Evolutionary conservation across 2,329 filamentous ascomycete genomes (phyloP).

Genomic region (Fusarium staphyleae): DNA sequence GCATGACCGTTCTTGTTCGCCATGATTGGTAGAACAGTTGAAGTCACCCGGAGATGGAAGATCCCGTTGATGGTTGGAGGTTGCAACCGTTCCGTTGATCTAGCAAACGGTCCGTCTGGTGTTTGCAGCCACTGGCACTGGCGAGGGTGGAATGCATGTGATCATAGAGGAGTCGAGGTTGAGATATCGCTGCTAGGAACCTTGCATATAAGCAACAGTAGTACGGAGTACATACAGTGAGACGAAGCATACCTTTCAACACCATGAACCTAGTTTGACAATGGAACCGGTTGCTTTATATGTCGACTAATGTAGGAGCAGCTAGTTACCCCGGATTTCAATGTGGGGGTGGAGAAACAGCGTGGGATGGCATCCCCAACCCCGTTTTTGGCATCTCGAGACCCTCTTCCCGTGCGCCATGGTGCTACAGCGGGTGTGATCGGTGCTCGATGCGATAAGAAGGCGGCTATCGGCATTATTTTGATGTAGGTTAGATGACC

Average conservation of each 20-base stretch:
- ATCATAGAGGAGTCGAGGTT: slow-evolving; percentile 11
- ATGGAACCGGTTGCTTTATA: slow-evolving; percentile 15
- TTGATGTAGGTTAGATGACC: slow-evolving; percentile 19
- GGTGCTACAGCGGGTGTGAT: slow-evolving; percentile 23
- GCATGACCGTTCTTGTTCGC: not conserved
- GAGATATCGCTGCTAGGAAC: slow-evolving; percentile 3
- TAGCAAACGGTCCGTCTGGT: not conserved
- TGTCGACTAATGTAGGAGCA: slow-evolving; percentile 24
- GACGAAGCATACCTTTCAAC: slow-evolving; percentile 11
- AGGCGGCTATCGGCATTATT: slow-evolving; percentile 5
- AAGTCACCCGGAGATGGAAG: not conserved
- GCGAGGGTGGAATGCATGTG: slow-evolving; percentile 18
- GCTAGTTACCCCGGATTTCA: slow-evolving; percentile 31
- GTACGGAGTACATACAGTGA: too few relatives aligned
- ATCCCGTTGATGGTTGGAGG: not conserved
- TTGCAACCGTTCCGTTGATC: slow-evolving; percentile 6
- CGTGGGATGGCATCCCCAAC: slow-evolving; percentile 31
- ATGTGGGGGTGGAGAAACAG: slow-evolving; percentile 39
- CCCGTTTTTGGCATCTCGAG: slow-evolving; percentile 27
- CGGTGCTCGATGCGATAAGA: slow-evolving; percentile 10
- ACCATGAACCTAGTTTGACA: slow-evolving; percentile 21
- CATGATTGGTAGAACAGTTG: not conserved
- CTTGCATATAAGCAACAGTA: too few relatives aligned
- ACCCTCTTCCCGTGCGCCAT: slow-evolving; percentile 25
- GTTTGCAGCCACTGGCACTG: slow-evolving; percentile 9